Conservation (phyloP, 352 stramenopile species). For the Pythium myriotylum region DNA sequence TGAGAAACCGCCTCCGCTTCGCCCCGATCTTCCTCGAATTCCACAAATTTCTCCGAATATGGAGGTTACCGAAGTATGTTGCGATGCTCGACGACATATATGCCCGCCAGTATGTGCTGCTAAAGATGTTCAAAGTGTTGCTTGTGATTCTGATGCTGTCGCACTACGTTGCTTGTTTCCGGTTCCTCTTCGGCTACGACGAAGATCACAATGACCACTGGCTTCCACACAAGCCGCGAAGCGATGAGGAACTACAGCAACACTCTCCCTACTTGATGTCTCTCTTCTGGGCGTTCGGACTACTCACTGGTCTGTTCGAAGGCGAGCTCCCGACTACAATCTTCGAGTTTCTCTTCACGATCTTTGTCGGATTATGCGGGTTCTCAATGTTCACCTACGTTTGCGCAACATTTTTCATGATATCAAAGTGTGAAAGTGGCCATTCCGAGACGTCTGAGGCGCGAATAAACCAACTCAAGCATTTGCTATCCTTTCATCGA, state of each 20-base stretch:
- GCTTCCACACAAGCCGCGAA: constrained; percentile 34
- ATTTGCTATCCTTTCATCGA: constrained; percentile 66
- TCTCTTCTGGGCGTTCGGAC: constrained; percentile 62
- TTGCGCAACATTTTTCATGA: constrained; percentile 75
- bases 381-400: constrained; percentile 75
- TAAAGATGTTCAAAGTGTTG: constrained; percentile 74
- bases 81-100: constrained; percentile 59
- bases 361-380: constrained; percentile 62
- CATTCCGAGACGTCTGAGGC: constrained; percentile 51
- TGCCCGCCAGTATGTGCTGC: constrained; percentile 50
- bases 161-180: constrained; percentile 60
- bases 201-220: constrained; percentile 49
- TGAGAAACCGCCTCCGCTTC: background rate
- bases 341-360: constrained; percentile 60
- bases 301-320: constrained; percentile 69
- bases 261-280: constrained; percentile 57
- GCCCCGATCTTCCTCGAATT: constrained; percentile 53
- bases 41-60: constrained; percentile 57
- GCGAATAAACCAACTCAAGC: constrained; percentile 72
- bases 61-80: constrained; percentile 59
- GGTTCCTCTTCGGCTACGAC: constrained; percentile 60
- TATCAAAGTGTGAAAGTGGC: constrained; percentile 75
- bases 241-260: background rate
- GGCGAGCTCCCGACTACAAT: constrained; percentile 54
- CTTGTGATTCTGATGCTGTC: constrained; percentile 49